Evolutionary conservation across 139 green algal genomes (phyloP).

Genomic region (Chlamydomonas schloesseri): DNA sequence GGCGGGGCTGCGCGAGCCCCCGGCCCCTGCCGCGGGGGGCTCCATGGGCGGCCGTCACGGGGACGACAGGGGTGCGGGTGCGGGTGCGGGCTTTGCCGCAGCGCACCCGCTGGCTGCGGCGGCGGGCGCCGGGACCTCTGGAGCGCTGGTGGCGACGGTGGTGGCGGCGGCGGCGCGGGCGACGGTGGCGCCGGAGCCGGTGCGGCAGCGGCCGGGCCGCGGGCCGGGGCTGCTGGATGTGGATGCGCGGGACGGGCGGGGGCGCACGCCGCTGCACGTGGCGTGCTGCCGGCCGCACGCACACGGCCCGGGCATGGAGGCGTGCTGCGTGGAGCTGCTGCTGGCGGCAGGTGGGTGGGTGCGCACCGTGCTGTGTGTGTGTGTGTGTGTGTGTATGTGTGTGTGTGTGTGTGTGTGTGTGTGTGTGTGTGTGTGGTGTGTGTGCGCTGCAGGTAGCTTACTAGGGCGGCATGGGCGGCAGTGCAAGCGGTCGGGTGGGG

Average conservation of each 20-base stretch:
- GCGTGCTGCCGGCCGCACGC: slow-evolving; percentile 36
- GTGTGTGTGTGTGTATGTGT: too few relatives aligned
- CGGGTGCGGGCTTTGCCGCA: too few relatives aligned
- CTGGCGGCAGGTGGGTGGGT: slow-evolving; percentile 24
- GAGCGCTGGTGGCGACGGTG: not conserved
- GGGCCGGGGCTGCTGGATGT: not conserved
- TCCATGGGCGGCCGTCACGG: too few relatives aligned
- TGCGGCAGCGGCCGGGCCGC: too few relatives aligned
- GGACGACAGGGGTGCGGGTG: not conserved
- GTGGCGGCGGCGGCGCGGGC: slow-evolving; percentile 2
- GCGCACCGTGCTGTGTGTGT: too few relatives aligned
- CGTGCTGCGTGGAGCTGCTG: slow-evolving; percentile 32
- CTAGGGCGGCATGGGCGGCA: too few relatives aligned
- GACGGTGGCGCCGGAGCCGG: not conserved
- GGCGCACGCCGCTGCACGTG: slow-evolving; percentile 36
- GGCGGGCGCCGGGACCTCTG: not conserved
- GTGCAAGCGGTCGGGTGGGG: too few relatives aligned
- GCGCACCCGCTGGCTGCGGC: slow-evolving; percentile 9
- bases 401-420: too few relatives aligned
- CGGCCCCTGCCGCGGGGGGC: too few relatives aligned
- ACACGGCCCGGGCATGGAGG: slow-evolving; percentile 24
- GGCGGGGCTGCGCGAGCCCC: not conserved
- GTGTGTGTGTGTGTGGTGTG: too few relatives aligned
- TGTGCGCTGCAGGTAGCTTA: too few relatives aligned
- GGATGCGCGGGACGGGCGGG: not conserved